phyloP scores from a whole-genome alignment of 225 moss, liverwort and hornwort genomes.

The Thuidium tamariscinum region DNA sequence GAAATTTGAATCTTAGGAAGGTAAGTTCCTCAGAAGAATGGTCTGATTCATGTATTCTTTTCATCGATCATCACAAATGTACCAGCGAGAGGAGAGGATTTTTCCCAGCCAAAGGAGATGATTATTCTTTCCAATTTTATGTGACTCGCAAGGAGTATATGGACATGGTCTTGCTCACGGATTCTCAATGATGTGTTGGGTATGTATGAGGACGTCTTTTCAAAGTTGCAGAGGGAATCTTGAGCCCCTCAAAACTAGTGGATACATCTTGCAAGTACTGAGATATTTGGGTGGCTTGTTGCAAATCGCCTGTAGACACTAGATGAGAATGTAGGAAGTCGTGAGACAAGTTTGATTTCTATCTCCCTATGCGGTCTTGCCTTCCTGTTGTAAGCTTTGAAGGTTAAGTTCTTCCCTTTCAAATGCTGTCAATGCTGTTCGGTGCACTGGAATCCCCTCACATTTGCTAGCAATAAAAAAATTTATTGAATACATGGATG shows the following conservation, averaged over 20 bases:
- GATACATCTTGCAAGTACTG: background rate
- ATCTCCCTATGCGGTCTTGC: background rate
- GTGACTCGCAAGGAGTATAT: background rate
- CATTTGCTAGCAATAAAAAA: background rate
- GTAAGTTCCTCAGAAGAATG: background rate
- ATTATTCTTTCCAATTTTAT: background rate
- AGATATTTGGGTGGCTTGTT: background rate
- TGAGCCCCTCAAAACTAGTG: background rate
- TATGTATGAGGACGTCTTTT: background rate
- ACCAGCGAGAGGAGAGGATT: background rate
- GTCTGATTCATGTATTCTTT: background rate
- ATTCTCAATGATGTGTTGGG: background rate
- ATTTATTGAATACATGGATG: background rate
- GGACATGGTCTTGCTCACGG: background rate
- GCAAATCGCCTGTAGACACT: background rate
- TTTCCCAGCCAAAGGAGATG: background rate
- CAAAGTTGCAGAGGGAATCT: background rate
- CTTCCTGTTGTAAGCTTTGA: background rate
- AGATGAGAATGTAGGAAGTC: background rate
- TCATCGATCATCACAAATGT: background rate
- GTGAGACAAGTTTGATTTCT: background rate
- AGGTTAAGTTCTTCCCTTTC: background rate
- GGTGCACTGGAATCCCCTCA: background rate
- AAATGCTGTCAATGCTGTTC: background rate
- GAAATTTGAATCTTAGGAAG: slow-evolving; percentile 23